Evolutionary conservation across 2,329 filamentous ascomycete species (phyloP).

Genomic region (Botrytis aclada): DNA sequence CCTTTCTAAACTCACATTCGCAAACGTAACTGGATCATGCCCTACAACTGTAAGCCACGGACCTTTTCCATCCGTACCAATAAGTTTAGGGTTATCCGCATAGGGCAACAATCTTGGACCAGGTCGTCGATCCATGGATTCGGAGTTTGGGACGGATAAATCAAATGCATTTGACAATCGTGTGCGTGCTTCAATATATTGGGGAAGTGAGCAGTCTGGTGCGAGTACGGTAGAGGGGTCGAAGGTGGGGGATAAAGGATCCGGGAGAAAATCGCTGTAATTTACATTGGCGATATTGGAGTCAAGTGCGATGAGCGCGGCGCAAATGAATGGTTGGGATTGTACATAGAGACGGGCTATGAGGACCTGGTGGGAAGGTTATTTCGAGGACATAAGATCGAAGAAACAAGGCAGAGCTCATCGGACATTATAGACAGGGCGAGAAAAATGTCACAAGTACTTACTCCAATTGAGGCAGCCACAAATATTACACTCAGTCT

Average conservation of each 20-base stretch:
- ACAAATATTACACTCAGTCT: conserved; percentile 32
- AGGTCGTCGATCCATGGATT: conserved; percentile 34
- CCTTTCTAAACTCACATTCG: conserved; percentile 34
- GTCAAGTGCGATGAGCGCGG: conserved; percentile 37
- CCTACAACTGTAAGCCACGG: conserved; percentile 37
- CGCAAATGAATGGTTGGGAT: conserved; percentile 30
- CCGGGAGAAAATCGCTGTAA: conserved; percentile 34
- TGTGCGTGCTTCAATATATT: conserved; percentile 34
- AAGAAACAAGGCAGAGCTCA: background rate
- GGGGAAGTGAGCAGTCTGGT: conserved; percentile 33
- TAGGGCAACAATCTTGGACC: conserved; percentile 33
- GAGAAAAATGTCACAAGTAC: background rate
- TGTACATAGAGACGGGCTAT: conserved; percentile 37
- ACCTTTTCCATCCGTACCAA: conserved; percentile 31
- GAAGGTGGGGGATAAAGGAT: conserved; percentile 34
- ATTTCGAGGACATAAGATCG: background rate
- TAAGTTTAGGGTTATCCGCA: conserved; percentile 33
- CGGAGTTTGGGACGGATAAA: conserved; percentile 34
- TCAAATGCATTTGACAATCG: conserved; percentile 35
- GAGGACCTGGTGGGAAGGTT: conserved; percentile 18
- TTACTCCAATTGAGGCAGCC: conserved; percentile 37
- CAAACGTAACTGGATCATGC: conserved; percentile 37
- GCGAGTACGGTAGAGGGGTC: conserved; percentile 29
- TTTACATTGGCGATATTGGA: conserved; percentile 38
- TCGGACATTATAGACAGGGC: background rate